Evolutionary conservation across 1,284 basidiomycete species (phyloP), one percentile per base, ranked within the genome.

Genomic region (Mixia osmundae): DNA sequence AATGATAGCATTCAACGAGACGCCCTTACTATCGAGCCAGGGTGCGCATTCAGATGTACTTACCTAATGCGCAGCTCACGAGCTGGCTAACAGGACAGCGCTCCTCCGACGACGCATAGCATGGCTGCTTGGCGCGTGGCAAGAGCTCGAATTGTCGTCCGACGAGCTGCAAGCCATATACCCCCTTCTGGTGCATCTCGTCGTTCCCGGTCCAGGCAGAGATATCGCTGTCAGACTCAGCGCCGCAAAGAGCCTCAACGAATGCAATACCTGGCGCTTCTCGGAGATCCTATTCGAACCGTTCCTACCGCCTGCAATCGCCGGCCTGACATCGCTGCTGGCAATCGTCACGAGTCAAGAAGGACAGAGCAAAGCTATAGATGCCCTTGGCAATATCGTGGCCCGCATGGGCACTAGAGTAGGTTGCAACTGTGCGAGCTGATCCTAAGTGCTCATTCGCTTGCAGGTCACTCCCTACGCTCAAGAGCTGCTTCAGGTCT

Each of bases 171-270:
- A 19, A 4, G 28, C 41, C 11, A 39, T 50, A 33, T 52, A 52
- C 36, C 23, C 22, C 5, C 34, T 50, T 9, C 35, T 50, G 8
- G 30, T 44, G n/a, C 49, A 50, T 36, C 38, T 52, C n/a, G 19
- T 50, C n/a, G 28, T 35, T 11, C 39, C 38, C 3, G 44, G n/a
- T 15, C 14, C 29, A n/a, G 23, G 23, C 29, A 24, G 21, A 11
- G 49, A 49, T 32, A 29, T 38, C 5, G 49, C 46, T n/a, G 47
- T 47, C 25, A 44, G 49, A 6, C 35, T 52, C 31, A 48, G 47
- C 3, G 46, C 49, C 3, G 47, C 46, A 2, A 36, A 39, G 5
- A 41, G 40, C 19, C 33, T 52, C 21, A 41, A 39, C 1, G 42
- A 44, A 29, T 43, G 45, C 38, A 48, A 52, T 27, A 42, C 41